Conservation (phyloP, 2,329 filamentous ascomycete species). For the Clonostachys rhizophaga region DNA sequence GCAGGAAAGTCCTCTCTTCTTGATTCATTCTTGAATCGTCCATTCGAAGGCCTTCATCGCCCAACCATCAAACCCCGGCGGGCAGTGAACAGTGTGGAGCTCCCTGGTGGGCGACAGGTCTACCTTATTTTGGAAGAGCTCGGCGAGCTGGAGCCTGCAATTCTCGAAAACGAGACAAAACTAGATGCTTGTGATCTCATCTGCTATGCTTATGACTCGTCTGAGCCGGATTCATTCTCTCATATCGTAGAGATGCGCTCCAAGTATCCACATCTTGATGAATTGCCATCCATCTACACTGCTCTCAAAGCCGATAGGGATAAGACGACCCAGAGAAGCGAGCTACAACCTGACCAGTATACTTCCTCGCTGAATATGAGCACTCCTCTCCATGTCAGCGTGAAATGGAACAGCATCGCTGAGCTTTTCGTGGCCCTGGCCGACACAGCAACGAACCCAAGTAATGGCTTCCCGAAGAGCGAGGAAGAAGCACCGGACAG, state of each 20-base stretch:
- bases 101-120: slow-evolving; percentile 93
- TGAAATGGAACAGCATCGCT: slow-evolving; percentile 88
- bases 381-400: slow-evolving; percentile 88
- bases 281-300: slow-evolving; percentile 87
- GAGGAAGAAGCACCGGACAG: slow-evolving; percentile 83
- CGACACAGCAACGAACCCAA: slow-evolving; percentile 87
- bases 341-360: slow-evolving; percentile 89
- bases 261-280: slow-evolving; percentile 77
- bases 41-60: slow-evolving; percentile 78
- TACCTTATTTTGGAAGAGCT: slow-evolving; percentile 95
- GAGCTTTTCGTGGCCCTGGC: slow-evolving; percentile 91
- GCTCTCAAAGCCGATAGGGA: slow-evolving; percentile 94
- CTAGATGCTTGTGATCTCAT: slow-evolving; percentile 90
- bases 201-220: slow-evolving; percentile 95
- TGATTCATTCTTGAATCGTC: slow-evolving; percentile 85
- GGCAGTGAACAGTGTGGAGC: slow-evolving; percentile 92
- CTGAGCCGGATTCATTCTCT: slow-evolving; percentile 90
- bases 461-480: slow-evolving; percentile 80
- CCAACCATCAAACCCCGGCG: slow-evolving; percentile 93
- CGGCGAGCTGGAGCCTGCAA: slow-evolving; percentile 90
- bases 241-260: slow-evolving; percentile 80
- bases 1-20: slow-evolving; percentile 90
- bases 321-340: slow-evolving; percentile 91
- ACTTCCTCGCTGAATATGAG: slow-evolving; percentile 82
- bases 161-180: slow-evolving; percentile 86